Percentiles rank a stretch among this genome's conserved stretches.
Conservation (phyloP, 2,329 filamentous ascomycete species). For the Gaeumannomyces tritici region DNA sequence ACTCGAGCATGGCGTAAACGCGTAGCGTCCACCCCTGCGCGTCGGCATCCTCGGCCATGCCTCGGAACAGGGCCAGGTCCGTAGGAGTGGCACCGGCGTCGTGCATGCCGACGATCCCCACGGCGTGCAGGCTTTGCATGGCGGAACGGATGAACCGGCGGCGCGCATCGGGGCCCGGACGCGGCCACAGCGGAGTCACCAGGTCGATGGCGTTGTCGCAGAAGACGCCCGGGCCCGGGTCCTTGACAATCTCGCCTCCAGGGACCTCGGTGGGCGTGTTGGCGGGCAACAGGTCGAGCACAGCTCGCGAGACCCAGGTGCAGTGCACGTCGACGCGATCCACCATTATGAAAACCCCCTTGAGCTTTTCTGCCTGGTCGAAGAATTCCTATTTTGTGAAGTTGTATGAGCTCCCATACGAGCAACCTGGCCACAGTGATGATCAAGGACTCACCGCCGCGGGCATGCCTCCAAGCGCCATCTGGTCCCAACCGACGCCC, state of each 20-base stretch:
- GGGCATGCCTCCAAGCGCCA: slow-evolving; percentile 54
- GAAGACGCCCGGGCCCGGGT: slow-evolving; percentile 58
- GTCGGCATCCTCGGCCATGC: slow-evolving; percentile 33
- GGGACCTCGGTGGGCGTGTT: slow-evolving; percentile 42
- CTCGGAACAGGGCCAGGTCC: slow-evolving; percentile 43
- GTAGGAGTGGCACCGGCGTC: slow-evolving; percentile 53
- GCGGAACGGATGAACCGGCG: slow-evolving; percentile 46
- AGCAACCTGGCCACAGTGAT: background rate
- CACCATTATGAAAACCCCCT: slow-evolving; percentile 55
- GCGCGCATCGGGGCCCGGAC: slow-evolving; percentile 42
- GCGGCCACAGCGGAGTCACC: slow-evolving; percentile 46
- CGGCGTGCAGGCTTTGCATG: slow-evolving; percentile 51
- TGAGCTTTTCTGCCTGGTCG: slow-evolving; percentile 38
- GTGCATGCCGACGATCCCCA: slow-evolving; percentile 60
- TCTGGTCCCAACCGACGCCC: slow-evolving; percentile 64
- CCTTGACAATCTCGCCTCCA: slow-evolving; percentile 52
- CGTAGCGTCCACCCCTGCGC: slow-evolving; percentile 48
- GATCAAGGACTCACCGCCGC: slow-evolving; percentile 39
- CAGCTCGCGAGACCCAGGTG: slow-evolving; percentile 56
- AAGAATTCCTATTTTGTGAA: slow-evolving; percentile 39
- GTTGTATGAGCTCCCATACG: background rate
- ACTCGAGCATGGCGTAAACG: slow-evolving; percentile 62
- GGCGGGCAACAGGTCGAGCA: slow-evolving; percentile 49
- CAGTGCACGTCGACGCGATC: slow-evolving; percentile 64
- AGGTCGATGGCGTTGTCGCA: slow-evolving; percentile 66